Evolutionary conservation across 2,329 filamentous ascomycete species (phyloP), one percentile per base, ranked within the genome.

Genomic region (Grosmannia serpens): DNA sequence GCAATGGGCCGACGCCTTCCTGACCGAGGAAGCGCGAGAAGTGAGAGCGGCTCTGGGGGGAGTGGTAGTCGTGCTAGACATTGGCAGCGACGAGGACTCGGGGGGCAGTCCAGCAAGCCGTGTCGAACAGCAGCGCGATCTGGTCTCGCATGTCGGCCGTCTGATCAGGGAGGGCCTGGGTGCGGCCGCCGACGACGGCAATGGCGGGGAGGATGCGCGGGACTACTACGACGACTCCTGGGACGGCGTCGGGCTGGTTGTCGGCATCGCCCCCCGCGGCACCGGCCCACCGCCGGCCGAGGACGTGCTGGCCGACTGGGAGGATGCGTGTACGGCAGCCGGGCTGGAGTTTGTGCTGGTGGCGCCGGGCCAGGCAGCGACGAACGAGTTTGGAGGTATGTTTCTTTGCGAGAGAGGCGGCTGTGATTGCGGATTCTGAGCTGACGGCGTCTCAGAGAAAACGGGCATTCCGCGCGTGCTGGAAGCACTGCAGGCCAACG

Each of bases 401-500:
- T 70, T 54, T 55, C 41, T 41, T 7, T 26, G 24, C n/a, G 46
- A 49, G 8, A 49, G 46, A 49, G 3, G 13, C 20, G 46, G 7
- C 46, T 17, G 6, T 24, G 46, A 5, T n/a, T n/a, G n/a, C n/a
- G n/a, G n/a, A n/a, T n/a, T n/a, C n/a, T 38, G 8, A 44, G 20
- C 41, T 44, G 20, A 44, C 41, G 17, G 41, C 38, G 7, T 17
- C 9, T 26, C 51, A 64, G 64, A 66, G 50, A 64, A 63, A 47
- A 65, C 62, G 2, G 64, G 63, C 20, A 75, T 86, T 44, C 73
- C 79, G 1, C 75, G 85, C 11, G 75, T 82, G 2, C 73, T 75
- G 10, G 83, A 87, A 65, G 84, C 84, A 0, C 69, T 88, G 17
- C 78, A 87, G 65, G 74, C 83, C 20, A 87, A 86, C 66, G 84